Base-by-base conservation (phyloP, 345 rosid species). In the Eucalyptus microcorys region DNA sequence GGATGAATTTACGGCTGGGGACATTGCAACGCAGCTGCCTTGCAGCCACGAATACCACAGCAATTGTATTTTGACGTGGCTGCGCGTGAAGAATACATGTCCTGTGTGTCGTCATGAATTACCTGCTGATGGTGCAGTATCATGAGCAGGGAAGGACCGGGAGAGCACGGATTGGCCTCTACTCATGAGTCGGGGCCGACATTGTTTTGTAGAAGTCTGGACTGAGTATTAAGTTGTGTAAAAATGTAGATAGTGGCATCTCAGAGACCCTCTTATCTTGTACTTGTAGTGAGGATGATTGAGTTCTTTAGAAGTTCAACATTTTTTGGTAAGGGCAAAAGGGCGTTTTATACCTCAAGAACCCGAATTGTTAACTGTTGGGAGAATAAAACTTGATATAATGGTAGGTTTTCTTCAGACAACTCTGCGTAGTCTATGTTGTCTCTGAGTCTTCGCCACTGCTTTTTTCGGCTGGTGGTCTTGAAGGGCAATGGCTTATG, bases 21-120 rank as follows among this genome's bases (percentile, higher is more conserved):
- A 96, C 92, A 92, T 89, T 83, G 95, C 92, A 37, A 95, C 90
- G 90, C 94, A 90, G 94, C 91, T 97, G 89, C 99, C 99, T 32
- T 96, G 99, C 89, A 86, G 87, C 49, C 99, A 97, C 89, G 66
- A 92, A 89, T 97, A 95, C 91, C 99, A 97, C 90, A 94, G 94
- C 26, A 95, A 96, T 19, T 97, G 99, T 91, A 97, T 97, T 50
- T 40, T 94, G 59, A 98, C 96, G 4, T 97, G 99, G 99, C 93
- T 97, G 50, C 90, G 89, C 50, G 93, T 96, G 26, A 94, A 97
- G 94, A 97, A 96, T 87, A 95, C 99, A 8, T 97, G 99, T 86
- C 99, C 99, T 42, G 97, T 97, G 88, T 97, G 99, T 92, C 94
- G 99, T 55, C 91, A 93, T 90, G 98, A 96, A 93, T 90, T 97